Base-by-base conservation (phyloP, 768 basidiomycete genomes). In the Hydnomerulius pinastri region DNA sequence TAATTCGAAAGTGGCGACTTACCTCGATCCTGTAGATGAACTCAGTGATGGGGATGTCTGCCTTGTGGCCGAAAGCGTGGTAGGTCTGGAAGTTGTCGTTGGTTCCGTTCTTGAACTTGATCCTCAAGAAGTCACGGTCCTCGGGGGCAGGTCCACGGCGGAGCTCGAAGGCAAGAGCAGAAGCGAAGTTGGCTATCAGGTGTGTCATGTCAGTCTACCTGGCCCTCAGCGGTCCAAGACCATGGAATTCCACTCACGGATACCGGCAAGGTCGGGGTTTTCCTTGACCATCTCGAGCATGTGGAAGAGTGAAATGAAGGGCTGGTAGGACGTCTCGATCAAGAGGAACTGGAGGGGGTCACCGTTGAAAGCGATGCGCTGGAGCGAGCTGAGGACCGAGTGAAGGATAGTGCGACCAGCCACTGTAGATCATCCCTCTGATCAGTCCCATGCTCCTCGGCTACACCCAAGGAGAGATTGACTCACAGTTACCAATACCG, bases 31-130 rank as follows among this genome's bases (percentile, higher is more conserved):
- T 80, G 76, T 90, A 89, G 67, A 90, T 86, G 75, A 92, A 91
- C 64, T 90, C 87, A 12, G 88, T 90, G 61, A 91, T 75, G 42
- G 89, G 85, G 60, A 92, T 86, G 62, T 91, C 90, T 48, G 81
- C 73, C 50, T 78, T 74, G 73, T 86, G 83, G 51, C 83, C 86
- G 67, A 90, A 91, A 64, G 83, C 84, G 58, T 88, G 82, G 66
- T 88, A 69, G 52, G 82, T 82, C 58, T 78, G 66, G 76, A 87
- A 91, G 63, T 73, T 71, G 49, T 73, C 73, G 44, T 69, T 54
- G 45, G 90, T 89, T 42, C 90, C 90, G 70, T 92, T 92, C 80
- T 81, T 86, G 80, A 91, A 90, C 68, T 80, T 85, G 80, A 92
- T 78, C 64, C 88, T 86, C 65, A 92, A 70, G 73, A 90, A 91